Percentiles rank a stretch among this genome's conserved stretches.
phyloP scores from a whole-genome alignment of 345 rosid species.

The Bruguiera gymnorhiza region DNA sequence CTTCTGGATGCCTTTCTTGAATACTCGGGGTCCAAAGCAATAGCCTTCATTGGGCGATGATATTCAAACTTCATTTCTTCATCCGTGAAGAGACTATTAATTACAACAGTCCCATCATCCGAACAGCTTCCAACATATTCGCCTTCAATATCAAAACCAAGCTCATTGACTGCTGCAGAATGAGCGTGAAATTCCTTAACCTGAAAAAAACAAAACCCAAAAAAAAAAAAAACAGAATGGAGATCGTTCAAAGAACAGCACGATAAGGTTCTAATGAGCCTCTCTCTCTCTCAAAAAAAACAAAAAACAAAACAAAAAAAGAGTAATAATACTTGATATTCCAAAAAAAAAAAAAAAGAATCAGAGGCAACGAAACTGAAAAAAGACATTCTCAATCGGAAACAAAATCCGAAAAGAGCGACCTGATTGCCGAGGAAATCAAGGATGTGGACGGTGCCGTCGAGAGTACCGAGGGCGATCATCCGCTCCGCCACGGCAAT shows the following conservation, averaged over 20 bases:
- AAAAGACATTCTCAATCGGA: neutral
- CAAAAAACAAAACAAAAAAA: too few relatives aligned
- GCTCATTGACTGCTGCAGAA: slow-evolving; percentile 85
- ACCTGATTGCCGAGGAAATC: slow-evolving; percentile 98
- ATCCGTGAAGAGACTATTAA: slow-evolving; percentile 92
- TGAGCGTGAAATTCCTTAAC: slow-evolving; percentile 81
- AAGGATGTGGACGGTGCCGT: slow-evolving; percentile 84
- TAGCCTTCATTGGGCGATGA: slow-evolving; percentile 97
- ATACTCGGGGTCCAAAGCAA: slow-evolving; percentile 93
- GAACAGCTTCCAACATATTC: slow-evolving; percentile 98
- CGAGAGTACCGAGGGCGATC: slow-evolving; percentile 96
- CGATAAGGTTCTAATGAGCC: too few relatives aligned
- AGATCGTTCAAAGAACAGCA: too few relatives aligned
- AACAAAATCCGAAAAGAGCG: neutral
- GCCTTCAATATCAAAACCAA: slow-evolving; percentile 87
- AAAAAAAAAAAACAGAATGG: too few relatives aligned
- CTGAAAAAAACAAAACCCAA: slow-evolving; percentile 28
- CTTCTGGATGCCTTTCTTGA: slow-evolving; percentile 63
- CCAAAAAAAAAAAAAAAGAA: too few relatives aligned
- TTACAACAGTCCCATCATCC: slow-evolving; percentile 89
- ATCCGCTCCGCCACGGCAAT: slow-evolving; percentile 89
- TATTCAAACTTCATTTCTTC: slow-evolving; percentile 86
- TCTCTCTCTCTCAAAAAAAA: too few relatives aligned
- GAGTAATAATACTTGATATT: too few relatives aligned
- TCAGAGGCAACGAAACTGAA: neutral